Conservation (phyloP, 2,329 filamentous ascomycete genomes). For the Penicillium psychrosexuale region DNA sequence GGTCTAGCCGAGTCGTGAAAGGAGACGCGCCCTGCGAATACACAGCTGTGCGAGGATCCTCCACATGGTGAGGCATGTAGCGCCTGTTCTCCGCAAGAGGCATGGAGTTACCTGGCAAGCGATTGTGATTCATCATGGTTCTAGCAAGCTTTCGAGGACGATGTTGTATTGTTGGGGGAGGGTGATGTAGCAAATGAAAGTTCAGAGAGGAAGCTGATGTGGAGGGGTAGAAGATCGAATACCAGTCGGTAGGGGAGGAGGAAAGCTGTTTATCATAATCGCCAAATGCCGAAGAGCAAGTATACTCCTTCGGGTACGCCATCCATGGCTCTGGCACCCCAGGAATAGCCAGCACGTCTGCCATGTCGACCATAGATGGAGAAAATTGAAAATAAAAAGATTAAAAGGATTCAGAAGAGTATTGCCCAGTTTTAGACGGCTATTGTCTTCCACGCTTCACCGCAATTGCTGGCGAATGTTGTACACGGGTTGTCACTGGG, state of each 20-base stretch:
- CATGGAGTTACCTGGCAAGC: not conserved
- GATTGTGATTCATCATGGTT: not conserved
- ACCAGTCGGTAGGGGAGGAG: not conserved
- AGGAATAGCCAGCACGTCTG: conserved; percentile 13
- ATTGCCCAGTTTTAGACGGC: not conserved
- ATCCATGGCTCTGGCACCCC: conserved; percentile 9
- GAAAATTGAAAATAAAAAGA: not conserved
- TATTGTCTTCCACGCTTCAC: conserved; percentile 21
- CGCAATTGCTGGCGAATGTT: conserved; percentile 23
- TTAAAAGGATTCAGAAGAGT: not conserved
- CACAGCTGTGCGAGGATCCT: not conserved
- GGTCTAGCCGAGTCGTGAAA: not conserved
- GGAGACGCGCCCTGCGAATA: not conserved
- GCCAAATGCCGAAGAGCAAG: not conserved
- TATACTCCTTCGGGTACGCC: conserved; percentile 5
- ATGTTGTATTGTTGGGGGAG: not conserved
- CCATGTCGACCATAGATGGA: conserved; percentile 6
- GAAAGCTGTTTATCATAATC: not conserved
- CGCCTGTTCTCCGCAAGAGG: not conserved
- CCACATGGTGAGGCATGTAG: not conserved
- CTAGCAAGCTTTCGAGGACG: not conserved
- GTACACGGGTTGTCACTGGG: conserved; percentile 27
- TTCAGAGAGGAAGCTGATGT: not conserved
- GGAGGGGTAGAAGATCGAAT: not conserved
- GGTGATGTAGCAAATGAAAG: not conserved